These are phyloP conservation scores for Naumovozyma baii DNA, from an alignment of 805 yeast genomes.

Conservation along the genomic window DNA sequence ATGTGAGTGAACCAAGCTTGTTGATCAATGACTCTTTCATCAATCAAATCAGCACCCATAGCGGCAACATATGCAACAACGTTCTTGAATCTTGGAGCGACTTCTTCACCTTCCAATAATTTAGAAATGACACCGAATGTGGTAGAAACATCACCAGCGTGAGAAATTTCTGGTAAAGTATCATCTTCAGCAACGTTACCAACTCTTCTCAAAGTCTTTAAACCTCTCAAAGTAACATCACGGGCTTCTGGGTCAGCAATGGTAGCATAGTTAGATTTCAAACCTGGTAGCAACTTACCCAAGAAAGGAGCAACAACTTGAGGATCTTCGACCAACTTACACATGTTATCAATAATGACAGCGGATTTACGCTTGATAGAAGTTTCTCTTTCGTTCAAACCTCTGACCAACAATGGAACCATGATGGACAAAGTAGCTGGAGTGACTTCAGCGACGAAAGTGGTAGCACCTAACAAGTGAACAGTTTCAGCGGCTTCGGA, in stretches of 20 bases:
- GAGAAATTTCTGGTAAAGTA: constrained; percentile 90
- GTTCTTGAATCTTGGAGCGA: constrained; percentile 67
- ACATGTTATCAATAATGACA: constrained; percentile 99
- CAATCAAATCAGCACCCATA: constrained; percentile 97
- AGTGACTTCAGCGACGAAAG: constrained; percentile 98
- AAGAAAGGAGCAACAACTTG: constrained; percentile 99
- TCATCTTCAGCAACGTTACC: constrained; percentile 93
- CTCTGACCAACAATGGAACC: constrained; percentile 98
- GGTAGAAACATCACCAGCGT: constrained; percentile 93
- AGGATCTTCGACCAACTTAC: constrained; percentile 99
- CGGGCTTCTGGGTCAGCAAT: constrained; percentile 99
- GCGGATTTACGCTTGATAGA: constrained; percentile 99
- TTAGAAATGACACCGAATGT: constrained; percentile 73
- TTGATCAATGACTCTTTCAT: constrained; percentile 92
- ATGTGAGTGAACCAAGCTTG: constrained; percentile 81
- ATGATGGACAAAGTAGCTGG: constrained; percentile 98
- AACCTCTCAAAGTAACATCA: constrained; percentile 93
- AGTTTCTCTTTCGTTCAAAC: constrained; percentile 99
- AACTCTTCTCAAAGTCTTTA: constrained; percentile 95
- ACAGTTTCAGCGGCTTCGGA: constrained; percentile 97
- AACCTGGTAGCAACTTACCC: constrained; percentile 89
- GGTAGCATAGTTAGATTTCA: constrained; percentile 86
- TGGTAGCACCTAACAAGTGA: constrained; percentile 97
- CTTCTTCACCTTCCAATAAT: constrained; percentile 57
- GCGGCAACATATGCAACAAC: constrained; percentile 82